These are phyloP conservation scores for Pseudogymnoascus sp. DNA, from an alignment of 2,329 filamentous ascomycete genomes.

Conservation along the genomic window DNA sequence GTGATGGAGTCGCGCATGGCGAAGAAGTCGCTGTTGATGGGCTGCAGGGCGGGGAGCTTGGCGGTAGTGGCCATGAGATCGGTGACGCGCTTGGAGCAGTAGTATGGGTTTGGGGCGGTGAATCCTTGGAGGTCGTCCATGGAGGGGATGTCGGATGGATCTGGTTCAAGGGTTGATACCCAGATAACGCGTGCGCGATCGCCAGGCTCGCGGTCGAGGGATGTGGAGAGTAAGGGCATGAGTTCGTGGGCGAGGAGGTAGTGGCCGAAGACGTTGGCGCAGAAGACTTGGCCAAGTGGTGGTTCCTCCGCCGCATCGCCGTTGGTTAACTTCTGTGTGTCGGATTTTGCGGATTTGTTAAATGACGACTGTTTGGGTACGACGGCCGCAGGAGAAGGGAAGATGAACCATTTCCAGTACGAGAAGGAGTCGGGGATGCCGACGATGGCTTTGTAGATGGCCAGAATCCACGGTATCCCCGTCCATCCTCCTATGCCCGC, in stretches of 20 bases:
- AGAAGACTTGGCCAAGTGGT: constrained; percentile 72
- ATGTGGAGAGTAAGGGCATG: constrained; percentile 55
- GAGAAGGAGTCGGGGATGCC: neutral
- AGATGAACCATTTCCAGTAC: constrained; percentile 8
- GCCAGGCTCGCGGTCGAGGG: constrained; percentile 24
- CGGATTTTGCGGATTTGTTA: neutral
- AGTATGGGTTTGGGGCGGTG: constrained; percentile 57
- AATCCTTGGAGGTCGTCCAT: constrained; percentile 76
- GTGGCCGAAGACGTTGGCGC: constrained; percentile 90
- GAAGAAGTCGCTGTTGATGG: constrained; percentile 50
- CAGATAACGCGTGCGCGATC: constrained; percentile 65
- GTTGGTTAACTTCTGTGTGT: neutral
- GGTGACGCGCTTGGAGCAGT: constrained; percentile 78
- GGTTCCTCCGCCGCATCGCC: constrained; percentile 38
- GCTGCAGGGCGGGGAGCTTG: constrained; percentile 54
- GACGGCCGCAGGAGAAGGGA: constrained; percentile 1
- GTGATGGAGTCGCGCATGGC: constrained; percentile 23
- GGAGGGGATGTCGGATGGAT: constrained; percentile 34
- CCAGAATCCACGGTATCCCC: constrained; percentile 62
- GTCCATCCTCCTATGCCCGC: constrained; percentile 83
- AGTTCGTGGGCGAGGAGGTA: constrained; percentile 81
- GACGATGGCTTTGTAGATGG: constrained; percentile 37
- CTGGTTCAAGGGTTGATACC: constrained; percentile 74
- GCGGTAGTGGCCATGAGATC: constrained; percentile 74
- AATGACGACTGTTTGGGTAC: constrained; percentile 33